Evolutionary conservation across 208 protist genomes (phyloP).

Genomic region (Trypanosoma grayi): DNA sequence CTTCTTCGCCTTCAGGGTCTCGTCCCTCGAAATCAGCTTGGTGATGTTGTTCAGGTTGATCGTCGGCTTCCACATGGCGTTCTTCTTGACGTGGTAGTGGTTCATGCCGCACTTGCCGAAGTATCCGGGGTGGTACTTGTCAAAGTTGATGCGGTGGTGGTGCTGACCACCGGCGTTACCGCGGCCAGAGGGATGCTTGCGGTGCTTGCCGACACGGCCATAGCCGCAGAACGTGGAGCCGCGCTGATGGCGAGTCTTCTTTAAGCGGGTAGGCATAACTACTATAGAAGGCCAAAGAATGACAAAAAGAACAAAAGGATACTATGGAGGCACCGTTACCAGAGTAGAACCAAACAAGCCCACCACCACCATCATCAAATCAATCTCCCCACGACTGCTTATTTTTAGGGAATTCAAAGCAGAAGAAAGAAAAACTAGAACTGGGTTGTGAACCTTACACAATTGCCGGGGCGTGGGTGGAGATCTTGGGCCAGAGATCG

Average conservation of each 20-base stretch:
- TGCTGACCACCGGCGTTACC: constrained; percentile 99
- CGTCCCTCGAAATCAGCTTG: constrained; percentile 95
- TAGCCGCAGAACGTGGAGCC: constrained; percentile 91
- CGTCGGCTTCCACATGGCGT: constrained; percentile 93
- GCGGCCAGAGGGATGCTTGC: constrained; percentile 99
- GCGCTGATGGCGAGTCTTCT: constrained; percentile 92
- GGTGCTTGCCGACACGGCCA: constrained; percentile 98
- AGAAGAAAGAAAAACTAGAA: constrained; percentile 1
- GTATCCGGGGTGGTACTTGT: constrained; percentile 99
- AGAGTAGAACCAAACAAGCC: no score
- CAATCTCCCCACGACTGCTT: no score
- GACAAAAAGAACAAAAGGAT: constrained; percentile 1
- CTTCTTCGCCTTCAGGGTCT: constrained; percentile 71
- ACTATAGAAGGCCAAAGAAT: constrained; percentile 10
- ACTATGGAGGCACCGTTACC: no score
- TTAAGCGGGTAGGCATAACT: constrained; percentile 89
- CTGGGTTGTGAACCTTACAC: constrained; percentile 74
- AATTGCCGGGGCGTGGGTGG: constrained; percentile 94
- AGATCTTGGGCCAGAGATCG: constrained; percentile 99
- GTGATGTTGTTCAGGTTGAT: constrained; percentile 99
- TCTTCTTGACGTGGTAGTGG: constrained; percentile 95
- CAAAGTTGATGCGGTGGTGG: constrained; percentile 99
- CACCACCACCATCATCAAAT: no score
- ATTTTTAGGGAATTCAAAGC: background rate
- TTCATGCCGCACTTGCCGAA: constrained; percentile 99